Evolutionary conservation across 2,329 filamentous ascomycete genomes (phyloP).

Genomic region (Aschersonia sp.): DNA sequence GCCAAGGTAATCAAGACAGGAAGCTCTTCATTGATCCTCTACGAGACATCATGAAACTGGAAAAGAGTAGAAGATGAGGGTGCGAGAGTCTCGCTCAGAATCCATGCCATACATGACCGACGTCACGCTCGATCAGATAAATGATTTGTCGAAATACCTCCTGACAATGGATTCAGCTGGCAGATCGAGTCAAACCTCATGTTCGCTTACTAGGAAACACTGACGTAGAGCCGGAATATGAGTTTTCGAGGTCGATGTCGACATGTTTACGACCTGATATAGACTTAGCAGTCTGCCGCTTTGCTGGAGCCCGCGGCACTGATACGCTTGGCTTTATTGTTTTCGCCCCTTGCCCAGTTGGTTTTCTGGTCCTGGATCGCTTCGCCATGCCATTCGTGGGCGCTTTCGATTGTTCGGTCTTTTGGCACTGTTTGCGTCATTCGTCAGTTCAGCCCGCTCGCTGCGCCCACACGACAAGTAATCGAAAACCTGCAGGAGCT

Average conservation of each 20-base stretch:
- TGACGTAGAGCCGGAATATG: constrained; percentile 2
- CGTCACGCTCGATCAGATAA: background rate
- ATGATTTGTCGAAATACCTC: background rate
- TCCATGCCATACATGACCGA: constrained; percentile 1
- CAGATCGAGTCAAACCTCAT: background rate
- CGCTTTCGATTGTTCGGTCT: constrained; percentile 56
- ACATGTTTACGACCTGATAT: constrained; percentile 5
- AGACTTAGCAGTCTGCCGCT: constrained; percentile 11
- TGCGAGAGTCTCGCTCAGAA: too few species aligned
- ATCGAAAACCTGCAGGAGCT: too few species aligned
- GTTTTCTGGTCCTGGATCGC: constrained; percentile 26
- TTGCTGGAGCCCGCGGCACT: constrained; percentile 16
- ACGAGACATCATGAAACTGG: too few species aligned
- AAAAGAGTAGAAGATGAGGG: too few species aligned
- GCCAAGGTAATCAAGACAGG: too few species aligned
- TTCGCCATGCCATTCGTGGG: constrained; percentile 52
- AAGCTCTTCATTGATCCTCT: too few species aligned
- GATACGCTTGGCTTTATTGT: constrained; percentile 26
- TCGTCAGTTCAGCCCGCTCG: background rate
- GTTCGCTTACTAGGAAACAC: too few species aligned
- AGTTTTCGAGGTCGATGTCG: background rate
- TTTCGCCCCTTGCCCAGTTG: constrained; percentile 28
- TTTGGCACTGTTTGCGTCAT: constrained; percentile 41
- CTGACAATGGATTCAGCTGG: background rate
- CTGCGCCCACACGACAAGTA: too few species aligned